These are phyloP conservation scores for Colletotrichum agaves DNA, from an alignment of 2,329 filamentous ascomycete genomes.

Conservation along the genomic window DNA sequence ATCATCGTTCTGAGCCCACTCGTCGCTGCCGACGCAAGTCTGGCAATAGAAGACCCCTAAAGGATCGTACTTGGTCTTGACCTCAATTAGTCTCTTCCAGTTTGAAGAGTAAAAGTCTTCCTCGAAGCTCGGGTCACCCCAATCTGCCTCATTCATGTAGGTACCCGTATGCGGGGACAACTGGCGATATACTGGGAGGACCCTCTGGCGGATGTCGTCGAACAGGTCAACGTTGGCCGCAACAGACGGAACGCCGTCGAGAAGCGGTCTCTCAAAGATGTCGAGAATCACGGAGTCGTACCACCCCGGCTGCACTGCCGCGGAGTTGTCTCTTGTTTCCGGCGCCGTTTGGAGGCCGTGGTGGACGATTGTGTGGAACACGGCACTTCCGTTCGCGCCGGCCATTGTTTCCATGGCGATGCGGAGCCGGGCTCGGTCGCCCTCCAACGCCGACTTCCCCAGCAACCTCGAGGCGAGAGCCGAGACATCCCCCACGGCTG, in stretches of 20 bases:
- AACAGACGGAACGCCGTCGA: conserved; percentile 4
- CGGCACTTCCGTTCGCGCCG: not conserved
- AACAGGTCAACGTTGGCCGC: not conserved
- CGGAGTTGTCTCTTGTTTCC: not conserved
- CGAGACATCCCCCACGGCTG: not conserved
- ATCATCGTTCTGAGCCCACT: conserved; percentile 47
- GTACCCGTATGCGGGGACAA: conserved; percentile 44
- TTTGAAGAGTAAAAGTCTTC: conserved; percentile 47
- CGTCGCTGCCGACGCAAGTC: conserved; percentile 60
- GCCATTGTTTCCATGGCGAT: conserved; percentile 15
- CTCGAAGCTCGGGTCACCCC: conserved; percentile 42
- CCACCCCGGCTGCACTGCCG: conserved; percentile 21
- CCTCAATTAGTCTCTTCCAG: conserved; percentile 50
- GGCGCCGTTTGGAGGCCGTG: conserved; percentile 12
- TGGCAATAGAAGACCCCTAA: conserved; percentile 55
- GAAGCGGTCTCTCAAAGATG: conserved; percentile 58
- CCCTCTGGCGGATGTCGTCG: conserved; percentile 9
- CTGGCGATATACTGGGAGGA: conserved; percentile 6
- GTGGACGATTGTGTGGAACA: conserved; percentile 19
- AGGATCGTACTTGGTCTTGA: conserved; percentile 64
- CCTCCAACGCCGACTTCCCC: conserved; percentile 2
- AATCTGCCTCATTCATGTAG: conserved; percentile 63
- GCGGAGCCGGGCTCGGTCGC: not conserved
- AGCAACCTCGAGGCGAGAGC: conserved; percentile 10
- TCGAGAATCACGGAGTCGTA: conserved; percentile 6